A percentile compares a stretch with the other conserved stretches of the same genome.
phyloP scores from a whole-genome alignment of 192 early-diverging fungal species.

The Glomus cerebriforme region DNA sequence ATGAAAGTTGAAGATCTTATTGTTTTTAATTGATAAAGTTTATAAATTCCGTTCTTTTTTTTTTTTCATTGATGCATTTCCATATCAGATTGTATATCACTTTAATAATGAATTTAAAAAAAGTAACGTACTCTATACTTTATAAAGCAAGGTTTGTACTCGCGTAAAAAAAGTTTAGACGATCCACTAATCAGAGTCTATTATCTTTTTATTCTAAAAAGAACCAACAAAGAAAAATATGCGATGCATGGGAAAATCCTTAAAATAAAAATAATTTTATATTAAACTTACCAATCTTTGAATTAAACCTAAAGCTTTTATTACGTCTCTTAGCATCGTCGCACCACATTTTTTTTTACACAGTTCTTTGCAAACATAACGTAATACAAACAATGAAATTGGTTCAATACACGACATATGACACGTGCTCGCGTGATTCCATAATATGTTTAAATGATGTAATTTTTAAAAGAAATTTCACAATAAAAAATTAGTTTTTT shows the following conservation, averaged over 20 bases:
- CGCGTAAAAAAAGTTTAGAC: neutral
- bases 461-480: too few relatives aligned
- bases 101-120: neutral
- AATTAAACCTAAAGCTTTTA: too few relatives aligned
- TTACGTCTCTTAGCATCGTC: too few relatives aligned
- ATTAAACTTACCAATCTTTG: too few relatives aligned
- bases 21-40: neutral
- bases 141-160: neutral
- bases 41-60: too few relatives aligned
- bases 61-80: neutral
- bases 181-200: neutral
- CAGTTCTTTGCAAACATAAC: neutral
- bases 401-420: neutral
- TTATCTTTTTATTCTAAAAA: neutral
- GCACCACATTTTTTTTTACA: too few relatives aligned
- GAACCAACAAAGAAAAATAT: neutral
- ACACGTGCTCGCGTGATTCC: neutral
- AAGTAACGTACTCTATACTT: too few relatives aligned
- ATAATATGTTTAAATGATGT: too few relatives aligned
- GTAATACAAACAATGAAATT: neutral
- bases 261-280: too few relatives aligned
- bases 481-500: too few relatives aligned
- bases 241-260: neutral
- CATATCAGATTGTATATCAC: neutral
- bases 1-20: neutral